Percentiles rank a stretch among this genome's conserved stretches.
These are phyloP conservation scores for Plantago coronopus DNA, from an alignment of 305 asterid species.

Conservation along the genomic window DNA sequence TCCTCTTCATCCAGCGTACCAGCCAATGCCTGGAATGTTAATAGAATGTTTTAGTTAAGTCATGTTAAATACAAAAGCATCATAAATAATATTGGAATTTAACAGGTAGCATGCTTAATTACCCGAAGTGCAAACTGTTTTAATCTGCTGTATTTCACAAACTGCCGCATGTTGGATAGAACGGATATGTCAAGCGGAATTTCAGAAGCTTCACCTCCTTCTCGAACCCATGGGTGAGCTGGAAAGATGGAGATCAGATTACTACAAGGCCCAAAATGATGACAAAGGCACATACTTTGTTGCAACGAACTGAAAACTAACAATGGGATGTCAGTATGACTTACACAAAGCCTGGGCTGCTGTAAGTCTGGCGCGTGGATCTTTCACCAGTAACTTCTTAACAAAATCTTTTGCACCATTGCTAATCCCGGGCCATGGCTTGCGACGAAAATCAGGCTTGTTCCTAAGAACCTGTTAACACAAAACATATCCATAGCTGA, in stretches of 20 bases:
- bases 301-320: not conserved
- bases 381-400: constrained; percentile 78
- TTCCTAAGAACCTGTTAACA: constrained; percentile 72
- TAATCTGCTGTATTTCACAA: constrained; percentile 80
- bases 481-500: constrained; percentile 1
- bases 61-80: constrained; percentile 11
- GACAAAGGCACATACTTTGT: not conserved
- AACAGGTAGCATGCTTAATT: constrained; percentile 23
- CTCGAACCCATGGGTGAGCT: constrained; percentile 99
- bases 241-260: constrained; percentile 31
- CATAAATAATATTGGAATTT: not conserved
- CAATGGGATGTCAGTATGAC: constrained; percentile 22
- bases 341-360: constrained; percentile 98
- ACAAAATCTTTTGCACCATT: constrained; percentile 90
- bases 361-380: constrained; percentile 94
- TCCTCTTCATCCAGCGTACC: constrained; percentile 90
- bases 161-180: constrained; percentile 82
- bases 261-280: not conserved
- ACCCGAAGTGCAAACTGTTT: constrained; percentile 98
- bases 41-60: constrained; percentile 11
- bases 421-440: constrained; percentile 95
- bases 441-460: constrained; percentile 94
- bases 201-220: constrained; percentile 98
- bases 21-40: constrained; percentile 70
- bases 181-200: constrained; percentile 96